phyloP scores from a whole-genome alignment of 2,329 filamentous ascomycete species.

The Pseudogymnoascus sp. region DNA sequence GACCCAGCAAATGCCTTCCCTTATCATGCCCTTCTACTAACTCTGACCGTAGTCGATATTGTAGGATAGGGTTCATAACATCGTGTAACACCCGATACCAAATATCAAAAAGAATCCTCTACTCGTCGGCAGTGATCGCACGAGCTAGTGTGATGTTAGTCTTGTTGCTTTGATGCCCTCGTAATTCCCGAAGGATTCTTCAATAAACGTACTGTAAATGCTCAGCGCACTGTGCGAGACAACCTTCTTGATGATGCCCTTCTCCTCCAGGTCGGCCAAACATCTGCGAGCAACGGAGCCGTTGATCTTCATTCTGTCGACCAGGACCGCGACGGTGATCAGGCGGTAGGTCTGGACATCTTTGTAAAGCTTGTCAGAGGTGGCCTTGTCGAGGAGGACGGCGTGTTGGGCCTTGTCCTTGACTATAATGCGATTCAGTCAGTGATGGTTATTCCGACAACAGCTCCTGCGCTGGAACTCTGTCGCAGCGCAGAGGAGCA shows the following conservation, averaged over 20 bases:
- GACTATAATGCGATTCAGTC: constrained; percentile 54
- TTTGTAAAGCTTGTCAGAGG: constrained; percentile 98
- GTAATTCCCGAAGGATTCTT: neutral
- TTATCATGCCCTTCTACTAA: constrained; percentile 21
- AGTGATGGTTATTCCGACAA: constrained; percentile 12
- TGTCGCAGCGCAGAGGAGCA: constrained; percentile 11
- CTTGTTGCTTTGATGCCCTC: constrained; percentile 11
- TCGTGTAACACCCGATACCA: constrained; percentile 19
- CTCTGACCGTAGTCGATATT: constrained; percentile 20
- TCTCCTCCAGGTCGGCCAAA: constrained; percentile 90
- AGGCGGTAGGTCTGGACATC: constrained; percentile 99
- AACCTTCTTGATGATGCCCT: constrained; percentile 96
- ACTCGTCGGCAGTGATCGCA: constrained; percentile 46
- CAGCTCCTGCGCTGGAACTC: constrained; percentile 8
- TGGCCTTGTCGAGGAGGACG: constrained; percentile 97
- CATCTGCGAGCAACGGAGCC: constrained; percentile 88
- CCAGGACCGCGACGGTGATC: constrained; percentile 95
- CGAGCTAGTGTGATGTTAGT: constrained; percentile 41
- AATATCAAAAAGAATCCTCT: constrained; percentile 18
- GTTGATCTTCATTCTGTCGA: constrained; percentile 99
- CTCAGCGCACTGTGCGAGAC: constrained; percentile 94
- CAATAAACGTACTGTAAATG: constrained; percentile 75
- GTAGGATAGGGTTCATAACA: constrained; percentile 24
- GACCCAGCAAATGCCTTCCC: constrained; percentile 25
- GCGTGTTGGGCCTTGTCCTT: constrained; percentile 99